Evolutionary conservation across 768 basidiomycete species (phyloP), one percentile per base, ranked within the genome.

Genomic region (Boletus reticulatus): DNA sequence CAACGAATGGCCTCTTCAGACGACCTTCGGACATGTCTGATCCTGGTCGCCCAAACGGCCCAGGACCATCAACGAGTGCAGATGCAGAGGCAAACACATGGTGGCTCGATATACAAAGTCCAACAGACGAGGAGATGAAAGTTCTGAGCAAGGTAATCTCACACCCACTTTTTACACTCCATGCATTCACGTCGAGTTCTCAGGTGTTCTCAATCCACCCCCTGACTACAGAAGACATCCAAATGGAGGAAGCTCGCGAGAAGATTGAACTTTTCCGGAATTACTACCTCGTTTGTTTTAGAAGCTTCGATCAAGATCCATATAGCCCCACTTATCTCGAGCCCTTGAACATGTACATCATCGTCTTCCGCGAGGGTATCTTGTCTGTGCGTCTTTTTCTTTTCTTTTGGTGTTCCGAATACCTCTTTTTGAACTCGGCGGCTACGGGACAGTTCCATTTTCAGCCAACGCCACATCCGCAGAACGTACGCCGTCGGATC

Each of bases 191-290:
- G 29, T 43, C 11, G 51, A 41, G 34, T 56, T 57, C 62, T 42
- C 37, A 97, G 95, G 94, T 96, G 11, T 99, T 98, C 73, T 83
- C 82, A 19, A 97, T 99, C 66, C 97, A 99, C 75, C 97, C 97
- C 4, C 80, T 99, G 61, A 99, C 97, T 6, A 96, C 96, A 19
- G 97, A 99, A 78, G 97, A 99, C 78, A 98, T 99, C 68, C 87
- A 92, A 67, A 97, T 98, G 89, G 97, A 99, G 73, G 97, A 99
- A 77, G 91, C 95, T 39, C 93, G 97, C 66, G 97, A 99, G 77
- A 99, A 99, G 79, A 99, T 99, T 64, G 97, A 99, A 71, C 84
- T 99, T 19, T 99, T 98, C 82, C 83, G 95, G 52, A 96, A 96
- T 70, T 99, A 99, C 72, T 98, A 98, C 71, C 84, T 99, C 50